These are phyloP conservation scores for Termitomyces sp. DNA, from an alignment of 768 basidiomycete species.

Conservation along the genomic window DNA sequence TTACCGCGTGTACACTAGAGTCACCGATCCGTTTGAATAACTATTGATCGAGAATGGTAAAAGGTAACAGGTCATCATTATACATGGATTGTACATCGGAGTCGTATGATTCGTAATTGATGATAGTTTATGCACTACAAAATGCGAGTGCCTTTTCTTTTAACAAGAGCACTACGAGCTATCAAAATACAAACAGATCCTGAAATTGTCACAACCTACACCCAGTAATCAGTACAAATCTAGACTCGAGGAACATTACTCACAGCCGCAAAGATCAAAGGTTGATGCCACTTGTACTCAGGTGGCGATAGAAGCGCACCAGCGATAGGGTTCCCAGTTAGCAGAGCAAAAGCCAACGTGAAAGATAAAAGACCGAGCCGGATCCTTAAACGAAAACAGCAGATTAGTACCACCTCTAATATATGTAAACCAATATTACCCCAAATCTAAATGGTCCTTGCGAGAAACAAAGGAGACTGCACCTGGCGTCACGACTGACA, in stretches of 20 bases:
- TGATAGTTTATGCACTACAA: conserved; percentile 2
- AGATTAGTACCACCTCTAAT: background rate
- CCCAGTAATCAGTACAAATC: background rate
- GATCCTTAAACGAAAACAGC: conserved; percentile 20
- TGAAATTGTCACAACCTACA: conserved; percentile 26
- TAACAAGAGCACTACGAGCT: conserved; percentile 25
- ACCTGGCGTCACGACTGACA: conserved; percentile 34
- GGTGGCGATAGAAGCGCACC: conserved; percentile 40
- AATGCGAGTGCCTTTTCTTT: conserved; percentile 20
- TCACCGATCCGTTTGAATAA: background rate
- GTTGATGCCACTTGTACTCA: conserved; percentile 32
- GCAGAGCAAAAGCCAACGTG: conserved; percentile 34
- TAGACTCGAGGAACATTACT: conserved; percentile 9
- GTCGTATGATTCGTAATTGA: background rate
- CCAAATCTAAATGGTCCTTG: conserved; percentile 37
- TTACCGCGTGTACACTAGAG: background rate
- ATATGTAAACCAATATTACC: conserved; percentile 21
- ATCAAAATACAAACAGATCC: conserved; percentile 26
- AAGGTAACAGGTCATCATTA: too few relatives aligned
- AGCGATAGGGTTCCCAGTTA: conserved; percentile 47
- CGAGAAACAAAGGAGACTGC: conserved; percentile 32
- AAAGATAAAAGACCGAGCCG: conserved; percentile 43
- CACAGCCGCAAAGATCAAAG: conserved; percentile 41
- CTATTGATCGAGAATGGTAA: background rate
- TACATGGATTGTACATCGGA: background rate